These are phyloP conservation scores for Catunica adiposa DNA, from an alignment of 2,329 filamentous ascomycete species.

Conservation along the genomic window DNA sequence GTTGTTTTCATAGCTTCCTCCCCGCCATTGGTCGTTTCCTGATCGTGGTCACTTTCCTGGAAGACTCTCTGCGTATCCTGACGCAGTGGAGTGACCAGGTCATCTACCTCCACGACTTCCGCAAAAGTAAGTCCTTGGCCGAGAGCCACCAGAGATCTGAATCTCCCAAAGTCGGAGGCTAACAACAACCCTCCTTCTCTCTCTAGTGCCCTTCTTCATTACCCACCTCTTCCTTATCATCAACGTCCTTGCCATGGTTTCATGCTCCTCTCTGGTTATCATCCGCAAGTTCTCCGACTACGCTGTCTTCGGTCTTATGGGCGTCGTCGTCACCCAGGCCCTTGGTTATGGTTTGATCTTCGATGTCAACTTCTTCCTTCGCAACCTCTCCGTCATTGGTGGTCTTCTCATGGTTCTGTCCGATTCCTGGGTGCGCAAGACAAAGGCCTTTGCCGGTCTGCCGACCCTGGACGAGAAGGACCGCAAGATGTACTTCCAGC, in stretches of 20 bases:
- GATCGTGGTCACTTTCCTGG: slow-evolving; percentile 95
- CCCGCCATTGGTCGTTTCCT: slow-evolving; percentile 92
- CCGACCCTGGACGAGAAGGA: slow-evolving; percentile 96
- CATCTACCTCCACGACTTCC: slow-evolving; percentile 79
- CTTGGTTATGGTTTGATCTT: slow-evolving; percentile 96
- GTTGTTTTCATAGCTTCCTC: slow-evolving; percentile 49
- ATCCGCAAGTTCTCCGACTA: slow-evolving; percentile 83
- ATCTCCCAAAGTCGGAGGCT: too few species aligned
- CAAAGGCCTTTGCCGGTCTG: slow-evolving; percentile 85
- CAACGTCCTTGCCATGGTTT: slow-evolving; percentile 78
- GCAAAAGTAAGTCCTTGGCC: slow-evolving; percentile 53
- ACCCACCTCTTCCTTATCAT: slow-evolving; percentile 84
- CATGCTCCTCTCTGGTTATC: slow-evolving; percentile 75
- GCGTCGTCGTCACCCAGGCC: slow-evolving; percentile 81
- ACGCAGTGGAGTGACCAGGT: slow-evolving; percentile 97
- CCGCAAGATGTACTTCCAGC: slow-evolving; percentile 99
- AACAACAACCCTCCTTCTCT: neutral
- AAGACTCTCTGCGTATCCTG: slow-evolving; percentile 88
- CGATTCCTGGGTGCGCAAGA: slow-evolving; percentile 95
- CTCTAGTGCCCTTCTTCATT: slow-evolving; percentile 66
- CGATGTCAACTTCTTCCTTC: slow-evolving; percentile 98
- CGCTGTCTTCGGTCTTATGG: slow-evolving; percentile 78
- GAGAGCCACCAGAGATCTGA: neutral
- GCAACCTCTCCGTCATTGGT: slow-evolving; percentile 93
- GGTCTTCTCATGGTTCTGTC: slow-evolving; percentile 95